These are phyloP conservation scores for Nigrospora osmanthi DNA, from an alignment of 2,329 filamentous ascomycete genomes.

Conservation along the genomic window DNA sequence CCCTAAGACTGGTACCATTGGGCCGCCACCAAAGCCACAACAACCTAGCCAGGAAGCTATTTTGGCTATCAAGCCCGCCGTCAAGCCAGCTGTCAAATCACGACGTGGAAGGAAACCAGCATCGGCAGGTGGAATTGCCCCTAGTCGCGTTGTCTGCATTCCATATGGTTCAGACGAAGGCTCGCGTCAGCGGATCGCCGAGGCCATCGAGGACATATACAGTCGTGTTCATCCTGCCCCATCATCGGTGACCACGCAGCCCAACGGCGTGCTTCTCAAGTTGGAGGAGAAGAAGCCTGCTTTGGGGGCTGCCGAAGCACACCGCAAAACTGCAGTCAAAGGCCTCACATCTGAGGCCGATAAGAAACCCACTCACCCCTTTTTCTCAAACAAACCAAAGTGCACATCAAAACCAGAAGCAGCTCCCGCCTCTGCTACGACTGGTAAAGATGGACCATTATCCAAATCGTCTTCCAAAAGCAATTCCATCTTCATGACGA, in stretches of 20 bases:
- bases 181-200: slow-evolving; percentile 41
- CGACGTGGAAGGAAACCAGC: slow-evolving; percentile 27
- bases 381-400: slow-evolving; percentile 53
- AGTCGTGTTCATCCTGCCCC: slow-evolving; percentile 12
- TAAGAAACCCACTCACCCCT: slow-evolving; percentile 42
- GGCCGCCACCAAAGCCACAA: slow-evolving; percentile 52
- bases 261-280: neutral
- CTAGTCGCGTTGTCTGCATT: slow-evolving; percentile 42
- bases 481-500: slow-evolving; percentile 40
- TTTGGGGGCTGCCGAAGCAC: no score
- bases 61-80: slow-evolving; percentile 4
- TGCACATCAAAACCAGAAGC: neutral
- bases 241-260: no score
- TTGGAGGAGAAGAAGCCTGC: neutral
- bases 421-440: slow-evolving; percentile 8
- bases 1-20: slow-evolving; percentile 52
- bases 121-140: slow-evolving; percentile 24
- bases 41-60: slow-evolving; percentile 3
- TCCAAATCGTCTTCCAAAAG: slow-evolving; percentile 21
- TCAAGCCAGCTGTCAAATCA: slow-evolving; percentile 12
- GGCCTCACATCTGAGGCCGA: no score
- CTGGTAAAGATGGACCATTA: slow-evolving; percentile 12
- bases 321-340: no score
- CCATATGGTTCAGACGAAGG: slow-evolving; percentile 47
- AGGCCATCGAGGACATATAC: slow-evolving; percentile 58